phyloP scores from a whole-genome alignment of 169 alveolate genomes.

The Perkinsus marinus region DNA sequence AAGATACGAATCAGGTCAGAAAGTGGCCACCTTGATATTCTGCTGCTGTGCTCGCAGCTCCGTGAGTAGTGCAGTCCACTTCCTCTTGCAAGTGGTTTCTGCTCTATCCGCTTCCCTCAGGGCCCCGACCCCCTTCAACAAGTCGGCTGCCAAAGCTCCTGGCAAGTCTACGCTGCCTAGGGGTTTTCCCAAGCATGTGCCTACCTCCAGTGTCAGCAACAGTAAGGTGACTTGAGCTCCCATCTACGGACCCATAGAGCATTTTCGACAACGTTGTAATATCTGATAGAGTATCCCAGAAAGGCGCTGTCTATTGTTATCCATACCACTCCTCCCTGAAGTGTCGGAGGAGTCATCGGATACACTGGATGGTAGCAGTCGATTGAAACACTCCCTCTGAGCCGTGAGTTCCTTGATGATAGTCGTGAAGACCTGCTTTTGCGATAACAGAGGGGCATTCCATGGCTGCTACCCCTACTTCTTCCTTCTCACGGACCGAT shows the following conservation, averaged over 20 bases:
- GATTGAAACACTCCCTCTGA: background rate
- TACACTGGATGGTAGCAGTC: background rate
- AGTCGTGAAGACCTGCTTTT: background rate
- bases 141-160: background rate
- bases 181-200: too few species aligned
- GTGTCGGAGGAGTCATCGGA: background rate
- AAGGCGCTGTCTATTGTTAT: too few species aligned
- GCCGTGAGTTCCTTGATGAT: background rate
- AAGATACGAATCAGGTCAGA: background rate
- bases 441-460: background rate
- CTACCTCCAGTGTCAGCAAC: too few species aligned
- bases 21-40: background rate
- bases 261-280: too few species aligned
- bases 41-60: background rate
- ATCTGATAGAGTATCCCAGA: too few species aligned
- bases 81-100: background rate
- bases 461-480: background rate
- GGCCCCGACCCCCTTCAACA: background rate
- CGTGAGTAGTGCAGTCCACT: background rate
- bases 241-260: too few species aligned
- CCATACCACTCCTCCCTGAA: background rate
- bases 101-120: background rate
- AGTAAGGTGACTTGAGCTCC: too few species aligned
- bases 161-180: background rate
- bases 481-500: background rate